Evolutionary conservation across 2,329 filamentous ascomycete species (phyloP).

Genomic region (Fusarium mangiferae): DNA sequence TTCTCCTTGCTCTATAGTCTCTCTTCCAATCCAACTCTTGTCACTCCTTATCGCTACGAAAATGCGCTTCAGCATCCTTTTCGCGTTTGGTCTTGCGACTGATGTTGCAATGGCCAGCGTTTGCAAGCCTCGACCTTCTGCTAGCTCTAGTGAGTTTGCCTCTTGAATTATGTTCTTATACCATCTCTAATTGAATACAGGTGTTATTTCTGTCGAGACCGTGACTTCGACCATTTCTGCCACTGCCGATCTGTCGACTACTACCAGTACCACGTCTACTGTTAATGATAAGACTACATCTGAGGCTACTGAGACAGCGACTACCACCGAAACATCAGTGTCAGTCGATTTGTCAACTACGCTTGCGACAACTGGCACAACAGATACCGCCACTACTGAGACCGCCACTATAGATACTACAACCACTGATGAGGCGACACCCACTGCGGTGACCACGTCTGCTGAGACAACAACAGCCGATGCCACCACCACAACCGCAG

Average conservation of each 20-base stretch:
- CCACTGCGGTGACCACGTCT: rapidly evolving
- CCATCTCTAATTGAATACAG: no score
- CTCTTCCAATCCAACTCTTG: background rate
- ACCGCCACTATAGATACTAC: background rate
- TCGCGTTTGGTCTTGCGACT: background rate
- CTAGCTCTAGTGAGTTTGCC: background rate
- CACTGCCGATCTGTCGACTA: background rate
- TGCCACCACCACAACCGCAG: background rate
- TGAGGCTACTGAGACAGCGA: background rate
- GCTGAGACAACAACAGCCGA: background rate
- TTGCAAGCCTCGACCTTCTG: background rate
- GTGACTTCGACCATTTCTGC: background rate
- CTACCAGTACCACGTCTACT: background rate
- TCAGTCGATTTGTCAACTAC: background rate
- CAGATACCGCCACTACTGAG: background rate
- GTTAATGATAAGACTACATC: background rate
- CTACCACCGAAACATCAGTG: background rate
- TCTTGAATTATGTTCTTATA: background rate
- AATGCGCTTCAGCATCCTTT: background rate
- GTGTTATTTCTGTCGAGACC: background rate
- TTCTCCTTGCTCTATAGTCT: background rate
- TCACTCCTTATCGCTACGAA: background rate
- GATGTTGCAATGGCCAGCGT: background rate
- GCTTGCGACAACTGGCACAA: background rate
- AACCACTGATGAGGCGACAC: background rate